Conservation (phyloP, 768 basidiomycete species). For the Podaxis sp. region DNA sequence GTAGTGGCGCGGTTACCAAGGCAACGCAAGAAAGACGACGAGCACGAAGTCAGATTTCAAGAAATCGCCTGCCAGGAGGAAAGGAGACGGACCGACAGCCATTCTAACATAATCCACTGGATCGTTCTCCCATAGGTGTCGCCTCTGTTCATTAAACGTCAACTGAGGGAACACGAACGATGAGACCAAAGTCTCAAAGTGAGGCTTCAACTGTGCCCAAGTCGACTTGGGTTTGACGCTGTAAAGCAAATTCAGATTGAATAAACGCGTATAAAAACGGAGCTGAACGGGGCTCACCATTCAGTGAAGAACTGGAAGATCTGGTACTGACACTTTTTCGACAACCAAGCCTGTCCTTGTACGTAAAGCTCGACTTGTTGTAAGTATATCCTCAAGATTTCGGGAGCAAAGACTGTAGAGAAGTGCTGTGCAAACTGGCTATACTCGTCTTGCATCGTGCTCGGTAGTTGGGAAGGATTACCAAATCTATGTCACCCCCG, state of each 20-base stretch:
- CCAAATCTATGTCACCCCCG: constrained; percentile 55
- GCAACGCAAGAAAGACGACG: background rate
- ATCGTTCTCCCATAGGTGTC: constrained; percentile 77
- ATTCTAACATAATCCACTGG: constrained; percentile 81
- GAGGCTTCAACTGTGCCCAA: constrained; percentile 85
- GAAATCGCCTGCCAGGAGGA: background rate
- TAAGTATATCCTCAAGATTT: constrained; percentile 82
- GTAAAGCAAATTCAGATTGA: background rate
- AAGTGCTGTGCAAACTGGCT: constrained; percentile 75
- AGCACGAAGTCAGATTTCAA: background rate
- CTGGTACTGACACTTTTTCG: constrained; percentile 80
- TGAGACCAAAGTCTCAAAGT: constrained; percentile 74
- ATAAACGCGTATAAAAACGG: background rate
- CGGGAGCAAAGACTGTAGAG: constrained; percentile 75
- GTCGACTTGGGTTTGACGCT: constrained; percentile 95
- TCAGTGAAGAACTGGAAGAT: constrained; percentile 86
- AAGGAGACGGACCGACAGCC: constrained; percentile 55
- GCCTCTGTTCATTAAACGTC: constrained; percentile 67
- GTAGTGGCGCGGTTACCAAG: constrained; percentile 5
- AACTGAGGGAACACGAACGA: constrained; percentile 86
- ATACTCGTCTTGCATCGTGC: constrained; percentile 68
- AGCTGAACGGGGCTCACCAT: constrained; percentile 53
- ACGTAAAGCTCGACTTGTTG: constrained; percentile 70
- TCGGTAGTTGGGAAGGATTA: constrained; percentile 84
- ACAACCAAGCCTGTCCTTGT: constrained; percentile 75